Percentiles rank a stretch among this genome's conserved stretches.
phyloP scores from a whole-genome alignment of 1,284 basidiomycete genomes.

The Leccinum subrobustum region DNA sequence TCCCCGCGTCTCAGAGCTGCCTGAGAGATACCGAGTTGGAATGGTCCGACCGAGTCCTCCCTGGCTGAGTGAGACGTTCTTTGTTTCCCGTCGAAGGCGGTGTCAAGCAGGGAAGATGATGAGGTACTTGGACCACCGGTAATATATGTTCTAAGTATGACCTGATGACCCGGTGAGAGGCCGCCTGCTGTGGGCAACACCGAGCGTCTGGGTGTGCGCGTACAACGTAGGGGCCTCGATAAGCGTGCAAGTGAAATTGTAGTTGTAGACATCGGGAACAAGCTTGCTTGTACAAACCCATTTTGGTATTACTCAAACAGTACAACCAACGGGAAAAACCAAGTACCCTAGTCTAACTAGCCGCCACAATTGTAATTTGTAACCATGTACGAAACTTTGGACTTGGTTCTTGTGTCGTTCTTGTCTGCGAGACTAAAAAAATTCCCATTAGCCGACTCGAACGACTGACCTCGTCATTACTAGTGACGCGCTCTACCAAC shows the following conservation, averaged over 20 bases:
- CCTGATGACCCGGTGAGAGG: not conserved
- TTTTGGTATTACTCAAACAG: not conserved
- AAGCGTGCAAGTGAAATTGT: conserved; percentile 6
- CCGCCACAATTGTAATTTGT: no score
- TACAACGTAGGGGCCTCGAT: conserved; percentile 7
- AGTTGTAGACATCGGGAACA: conserved; percentile 9
- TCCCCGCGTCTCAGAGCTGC: conserved; percentile 52
- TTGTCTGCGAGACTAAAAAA: not conserved
- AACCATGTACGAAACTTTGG: no score
- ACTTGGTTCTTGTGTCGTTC: not conserved
- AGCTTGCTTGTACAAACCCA: not conserved
- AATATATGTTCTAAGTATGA: conserved; percentile 40
- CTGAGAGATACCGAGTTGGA: conserved; percentile 73
- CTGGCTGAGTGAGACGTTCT: conserved; percentile 36
- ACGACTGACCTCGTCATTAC: conserved; percentile 56
- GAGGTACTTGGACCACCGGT: conserved; percentile 49
- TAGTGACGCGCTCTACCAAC: conserved; percentile 62
- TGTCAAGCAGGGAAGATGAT: conserved; percentile 60
- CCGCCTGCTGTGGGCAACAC: not conserved
- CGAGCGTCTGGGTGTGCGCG: not conserved
- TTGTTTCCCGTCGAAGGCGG: conserved; percentile 64
- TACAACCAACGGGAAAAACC: not conserved
- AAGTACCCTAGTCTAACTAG: not conserved
- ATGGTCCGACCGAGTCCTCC: conserved; percentile 74
- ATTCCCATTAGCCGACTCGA: conserved; percentile 52